Conservation (phyloP, 2,329 filamentous ascomycete genomes). For the Botrytis elliptica region DNA sequence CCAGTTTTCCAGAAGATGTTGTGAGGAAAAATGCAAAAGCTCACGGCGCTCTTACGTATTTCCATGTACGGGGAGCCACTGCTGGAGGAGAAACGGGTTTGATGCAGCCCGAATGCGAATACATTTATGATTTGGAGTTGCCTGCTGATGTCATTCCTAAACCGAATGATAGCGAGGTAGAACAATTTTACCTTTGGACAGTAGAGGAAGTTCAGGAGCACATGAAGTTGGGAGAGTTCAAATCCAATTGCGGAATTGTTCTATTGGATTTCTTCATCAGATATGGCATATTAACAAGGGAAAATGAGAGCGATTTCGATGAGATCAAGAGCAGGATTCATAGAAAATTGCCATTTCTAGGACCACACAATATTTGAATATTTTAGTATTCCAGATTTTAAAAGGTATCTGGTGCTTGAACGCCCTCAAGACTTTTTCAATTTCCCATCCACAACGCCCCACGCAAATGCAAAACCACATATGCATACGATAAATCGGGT, state of each 20-base stretch:
- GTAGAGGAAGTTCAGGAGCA: conserved; percentile 73
- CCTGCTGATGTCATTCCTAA: conserved; percentile 64
- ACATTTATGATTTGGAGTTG: conserved; percentile 85
- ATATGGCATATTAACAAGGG: conserved; percentile 73
- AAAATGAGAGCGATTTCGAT: conserved; percentile 75
- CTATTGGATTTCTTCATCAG: conserved; percentile 88
- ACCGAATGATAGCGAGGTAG: conserved; percentile 87
- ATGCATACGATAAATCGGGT: conserved; percentile 24
- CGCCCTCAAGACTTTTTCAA: conserved; percentile 24
- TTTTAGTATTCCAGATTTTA: conserved; percentile 4
- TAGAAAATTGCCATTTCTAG: conserved; percentile 77
- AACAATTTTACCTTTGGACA: conserved; percentile 74
- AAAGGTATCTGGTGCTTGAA: conserved; percentile 22
- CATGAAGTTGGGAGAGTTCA: conserved; percentile 74
- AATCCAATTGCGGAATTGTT: conserved; percentile 86
- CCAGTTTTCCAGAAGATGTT: conserved; percentile 68
- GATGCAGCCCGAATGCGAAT: conserved; percentile 88
- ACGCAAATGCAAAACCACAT: conserved; percentile 29
- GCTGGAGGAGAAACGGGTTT: conserved; percentile 79
- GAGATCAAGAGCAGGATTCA: conserved; percentile 76
- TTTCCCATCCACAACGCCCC: conserved; percentile 33
- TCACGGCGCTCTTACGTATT: conserved; percentile 76
- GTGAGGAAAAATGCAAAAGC: conserved; percentile 60
- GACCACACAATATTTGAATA: conserved; percentile 48
- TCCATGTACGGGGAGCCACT: conserved; percentile 72